A percentile compares a stretch with the other conserved stretches of the same genome.
Evolutionary conservation across 1,284 basidiomycete species (phyloP).

Genomic region (Leccinum holopus): DNA sequence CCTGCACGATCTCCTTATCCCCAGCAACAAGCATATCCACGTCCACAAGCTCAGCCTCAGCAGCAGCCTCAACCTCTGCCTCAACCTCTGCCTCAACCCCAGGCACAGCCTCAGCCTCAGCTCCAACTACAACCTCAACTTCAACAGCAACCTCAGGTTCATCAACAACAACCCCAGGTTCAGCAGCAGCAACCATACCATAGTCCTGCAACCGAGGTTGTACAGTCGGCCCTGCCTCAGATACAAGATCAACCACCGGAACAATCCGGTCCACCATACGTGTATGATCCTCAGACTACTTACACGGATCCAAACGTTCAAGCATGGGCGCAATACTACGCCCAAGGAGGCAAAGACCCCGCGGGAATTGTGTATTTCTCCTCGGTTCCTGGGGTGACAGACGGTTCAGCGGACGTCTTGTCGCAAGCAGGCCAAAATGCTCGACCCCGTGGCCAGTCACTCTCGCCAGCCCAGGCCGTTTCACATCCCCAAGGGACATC

Average conservation of each 20-base stretch:
- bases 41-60: slow-evolving; percentile 22
- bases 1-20: slow-evolving; percentile 31
- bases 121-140: slow-evolving; percentile 19
- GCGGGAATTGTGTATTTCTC: slow-evolving; percentile 75
- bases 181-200: slow-evolving; percentile 26
- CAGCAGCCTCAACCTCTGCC: slow-evolving; percentile 21
- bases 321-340: slow-evolving; percentile 80
- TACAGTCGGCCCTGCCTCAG: slow-evolving; percentile 18
- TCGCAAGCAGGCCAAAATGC: slow-evolving; percentile 10
- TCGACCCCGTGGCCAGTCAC: slow-evolving; percentile 21
- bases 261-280: slow-evolving; percentile 59
- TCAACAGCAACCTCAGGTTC: slow-evolving; percentile 22
- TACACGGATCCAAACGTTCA: slow-evolving; percentile 74
- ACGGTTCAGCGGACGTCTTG: slow-evolving; percentile 20
- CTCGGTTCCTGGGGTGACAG: slow-evolving; percentile 68
- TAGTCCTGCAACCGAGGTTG: slow-evolving; percentile 10
- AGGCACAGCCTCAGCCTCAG: slow-evolving; percentile 9
- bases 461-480: slow-evolving; percentile 17
- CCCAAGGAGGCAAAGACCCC: slow-evolving; percentile 66
- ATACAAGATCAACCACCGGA: slow-evolving; percentile 19
- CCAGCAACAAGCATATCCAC: slow-evolving; percentile 29
- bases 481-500: slow-evolving; percentile 19
- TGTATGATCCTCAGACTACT: slow-evolving; percentile 61
- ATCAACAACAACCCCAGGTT: slow-evolving; percentile 22
- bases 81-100: too few species aligned